Percentiles rank a stretch among this genome's conserved stretches.
These are phyloP conservation scores for Monosporascus sp. DNA, from an alignment of 2,329 filamentous ascomycete genomes.

Conservation along the genomic window DNA sequence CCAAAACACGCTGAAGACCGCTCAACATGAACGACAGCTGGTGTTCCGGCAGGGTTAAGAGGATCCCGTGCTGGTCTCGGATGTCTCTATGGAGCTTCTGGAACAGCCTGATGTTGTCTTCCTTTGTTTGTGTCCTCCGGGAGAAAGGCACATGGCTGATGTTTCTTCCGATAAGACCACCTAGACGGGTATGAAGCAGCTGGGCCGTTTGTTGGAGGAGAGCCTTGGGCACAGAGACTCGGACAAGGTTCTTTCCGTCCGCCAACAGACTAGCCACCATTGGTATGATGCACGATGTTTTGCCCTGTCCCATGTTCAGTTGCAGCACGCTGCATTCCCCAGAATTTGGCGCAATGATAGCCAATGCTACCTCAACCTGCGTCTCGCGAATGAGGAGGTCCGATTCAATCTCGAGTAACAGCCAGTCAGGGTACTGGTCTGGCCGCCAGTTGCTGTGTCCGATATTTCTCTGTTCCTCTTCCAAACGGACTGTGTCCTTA, in stretches of 20 bases:
- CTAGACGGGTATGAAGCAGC: slow-evolving; percentile 47
- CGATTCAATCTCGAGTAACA: slow-evolving; percentile 61
- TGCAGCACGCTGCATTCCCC: slow-evolving; percentile 55
- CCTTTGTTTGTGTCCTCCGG: slow-evolving; percentile 36
- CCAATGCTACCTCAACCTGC: slow-evolving; percentile 56
- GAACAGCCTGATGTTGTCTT: slow-evolving; percentile 30
- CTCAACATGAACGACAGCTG: slow-evolving; percentile 58
- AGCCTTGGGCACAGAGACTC: slow-evolving; percentile 52
- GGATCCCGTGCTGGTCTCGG: slow-evolving; percentile 39
- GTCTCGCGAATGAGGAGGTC: slow-evolving; percentile 56
- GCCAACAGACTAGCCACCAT: slow-evolving; percentile 43
- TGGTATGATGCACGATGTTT: slow-evolving; percentile 52
- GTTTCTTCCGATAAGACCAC: slow-evolving; percentile 47
- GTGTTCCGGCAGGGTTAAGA: slow-evolving; percentile 59
- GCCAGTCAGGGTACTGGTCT: slow-evolving; percentile 51
- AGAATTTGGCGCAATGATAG: slow-evolving; percentile 51
- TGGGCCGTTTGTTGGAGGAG: slow-evolving; percentile 53
- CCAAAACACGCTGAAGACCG: slow-evolving; percentile 50
- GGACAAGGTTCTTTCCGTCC: slow-evolving; percentile 37
- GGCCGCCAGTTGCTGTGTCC: slow-evolving; percentile 56
- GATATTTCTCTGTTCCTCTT: slow-evolving; percentile 38
- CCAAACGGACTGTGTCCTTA: slow-evolving; percentile 20
- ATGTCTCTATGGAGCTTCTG: slow-evolving; percentile 33
- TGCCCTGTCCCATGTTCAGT: slow-evolving; percentile 62
- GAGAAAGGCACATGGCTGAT: slow-evolving; percentile 55